Conservation (phyloP, 768 basidiomycete species). For the Suillus subluteus region DNA sequence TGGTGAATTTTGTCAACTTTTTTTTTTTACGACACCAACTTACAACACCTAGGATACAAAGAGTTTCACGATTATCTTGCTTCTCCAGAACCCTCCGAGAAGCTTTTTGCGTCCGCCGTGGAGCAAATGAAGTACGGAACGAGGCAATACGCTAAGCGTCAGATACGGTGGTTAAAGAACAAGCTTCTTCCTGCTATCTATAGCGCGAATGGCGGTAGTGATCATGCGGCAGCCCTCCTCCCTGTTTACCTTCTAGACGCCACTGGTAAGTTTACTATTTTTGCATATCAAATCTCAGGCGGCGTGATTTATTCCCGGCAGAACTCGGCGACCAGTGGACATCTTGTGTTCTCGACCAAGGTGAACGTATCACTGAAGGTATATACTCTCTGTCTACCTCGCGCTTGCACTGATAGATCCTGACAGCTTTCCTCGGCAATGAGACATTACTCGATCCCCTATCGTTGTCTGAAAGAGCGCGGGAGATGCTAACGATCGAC, state of each 20-base stretch:
- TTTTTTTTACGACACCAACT: conserved; percentile 6
- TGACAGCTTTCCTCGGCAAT: conserved; percentile 58
- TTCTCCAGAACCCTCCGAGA: conserved; percentile 41
- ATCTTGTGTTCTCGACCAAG: conserved; percentile 55
- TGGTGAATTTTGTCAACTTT: conserved; percentile 47
- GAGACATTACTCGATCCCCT: conserved; percentile 57
- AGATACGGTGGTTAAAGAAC: conserved; percentile 90
- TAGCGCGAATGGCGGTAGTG: conserved; percentile 39
- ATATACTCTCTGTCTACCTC: conserved; percentile 11
- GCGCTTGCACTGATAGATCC: conserved; percentile 1
- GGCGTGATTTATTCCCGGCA: conserved; percentile 25
- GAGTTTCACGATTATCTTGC: conserved; percentile 79
- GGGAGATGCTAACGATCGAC: conserved; percentile 50
- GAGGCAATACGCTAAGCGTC: conserved; percentile 87
- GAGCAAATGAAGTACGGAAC: conserved; percentile 87
- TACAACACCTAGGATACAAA: conserved; percentile 71
- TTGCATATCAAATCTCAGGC: background rate
- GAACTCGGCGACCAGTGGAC: conserved; percentile 62
- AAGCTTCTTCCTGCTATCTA: conserved; percentile 80
- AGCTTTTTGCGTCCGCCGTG: conserved; percentile 57
- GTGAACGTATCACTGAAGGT: conserved; percentile 55
- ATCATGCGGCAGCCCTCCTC: conserved; percentile 27
- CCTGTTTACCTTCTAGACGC: conserved; percentile 70
- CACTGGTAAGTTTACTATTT: conserved; percentile 46
- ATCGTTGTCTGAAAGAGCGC: conserved; percentile 57